Evolutionary conservation across 2,329 filamentous ascomycete genomes (phyloP), one percentile per base, ranked within the genome.

Genomic region (Aquanectria penicillioides): DNA sequence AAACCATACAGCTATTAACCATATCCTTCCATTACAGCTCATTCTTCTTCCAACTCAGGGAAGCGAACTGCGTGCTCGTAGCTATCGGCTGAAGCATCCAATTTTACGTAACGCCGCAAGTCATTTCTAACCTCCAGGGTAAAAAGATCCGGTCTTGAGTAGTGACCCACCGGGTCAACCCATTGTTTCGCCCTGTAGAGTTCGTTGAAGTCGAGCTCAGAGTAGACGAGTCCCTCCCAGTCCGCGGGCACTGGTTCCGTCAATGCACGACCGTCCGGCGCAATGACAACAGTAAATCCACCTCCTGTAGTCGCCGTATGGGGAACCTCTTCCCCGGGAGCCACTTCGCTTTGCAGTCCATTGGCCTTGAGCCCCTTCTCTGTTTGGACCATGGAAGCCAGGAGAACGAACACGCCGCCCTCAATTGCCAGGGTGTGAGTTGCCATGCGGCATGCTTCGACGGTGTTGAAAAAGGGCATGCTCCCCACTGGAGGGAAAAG

Each of bases 381-480:
- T 0, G 74, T 77, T 44, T 84, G 71, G 1, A 86, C 75, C n/a
- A 67, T 80, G 15, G 79, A 81, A 69, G 81, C 82, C 3, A 80
- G 78, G n/a, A 83, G 70, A 3, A 88, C 85, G 50, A 82, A 88
- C 0, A 81, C 73, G 5, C 77, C 75, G 0, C 81, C 79, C 62
- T 88, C 86, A 17, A 87, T 80, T 0, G 85, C 84, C 61, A 86
- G 85, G 0, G 80, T 76, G 47, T 81, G 81, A 0, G 83, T 80
- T 4, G 85, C 74, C 25, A 69, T 68, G 25, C 64, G 64, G 34
- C 68, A 67, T 2, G 62, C 64, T 2, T 34, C 43, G 0, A 50
- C 56, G 0, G 64, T 54, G 50, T 73, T 72, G 26, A 64, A 68
- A 46, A 66, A 70, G 5, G 69, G 62, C 40, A 65, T 71, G 1